Conservation (phyloP, 2,329 filamentous ascomycete genomes). For the Escovopsis weberi region DNA sequence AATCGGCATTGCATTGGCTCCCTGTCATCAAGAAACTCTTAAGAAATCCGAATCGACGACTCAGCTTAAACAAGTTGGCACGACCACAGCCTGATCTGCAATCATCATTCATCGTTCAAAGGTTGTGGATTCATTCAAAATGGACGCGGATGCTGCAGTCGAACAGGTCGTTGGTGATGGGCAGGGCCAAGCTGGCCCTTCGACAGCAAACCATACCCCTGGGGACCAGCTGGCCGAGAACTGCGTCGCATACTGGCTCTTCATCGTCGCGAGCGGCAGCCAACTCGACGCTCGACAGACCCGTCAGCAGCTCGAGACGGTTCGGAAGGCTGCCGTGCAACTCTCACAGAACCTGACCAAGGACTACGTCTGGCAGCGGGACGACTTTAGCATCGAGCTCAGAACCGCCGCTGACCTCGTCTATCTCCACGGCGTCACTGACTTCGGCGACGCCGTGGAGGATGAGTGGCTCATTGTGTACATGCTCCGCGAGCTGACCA, state of each 20-base stretch:
- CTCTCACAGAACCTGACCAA: slow-evolving; percentile 52
- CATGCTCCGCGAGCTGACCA: slow-evolving; percentile 68
- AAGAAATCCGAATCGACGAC: too few relatives aligned
- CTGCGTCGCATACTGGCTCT: slow-evolving; percentile 71
- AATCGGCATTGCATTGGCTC: too few relatives aligned
- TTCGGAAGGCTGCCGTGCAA: slow-evolving; percentile 54
- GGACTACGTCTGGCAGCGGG: slow-evolving; percentile 92
- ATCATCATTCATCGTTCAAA: too few relatives aligned
- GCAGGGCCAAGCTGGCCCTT: too few relatives aligned
- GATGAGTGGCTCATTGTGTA: slow-evolving; percentile 97
- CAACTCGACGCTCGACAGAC: slow-evolving; percentile 38
- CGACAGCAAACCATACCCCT: not conserved
- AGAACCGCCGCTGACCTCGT: slow-evolving; percentile 35
- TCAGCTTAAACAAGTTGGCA: too few relatives aligned
- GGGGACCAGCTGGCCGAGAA: slow-evolving; percentile 52
- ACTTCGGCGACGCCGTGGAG: slow-evolving; percentile 88
- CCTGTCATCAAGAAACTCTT: too few relatives aligned
- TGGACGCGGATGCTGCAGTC: not conserved
- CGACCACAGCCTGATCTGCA: too few relatives aligned
- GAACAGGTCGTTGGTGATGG: not conserved
- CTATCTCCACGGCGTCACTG: slow-evolving; percentile 63
- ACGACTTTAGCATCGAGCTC: slow-evolving; percentile 57
- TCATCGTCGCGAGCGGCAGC: slow-evolving; percentile 48
- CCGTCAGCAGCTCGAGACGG: slow-evolving; percentile 51
- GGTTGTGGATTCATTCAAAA: too few relatives aligned